Base-by-base conservation (phyloP, 1,139 yeast genomes). In the Debaryomycetaceae sp. region DNA sequence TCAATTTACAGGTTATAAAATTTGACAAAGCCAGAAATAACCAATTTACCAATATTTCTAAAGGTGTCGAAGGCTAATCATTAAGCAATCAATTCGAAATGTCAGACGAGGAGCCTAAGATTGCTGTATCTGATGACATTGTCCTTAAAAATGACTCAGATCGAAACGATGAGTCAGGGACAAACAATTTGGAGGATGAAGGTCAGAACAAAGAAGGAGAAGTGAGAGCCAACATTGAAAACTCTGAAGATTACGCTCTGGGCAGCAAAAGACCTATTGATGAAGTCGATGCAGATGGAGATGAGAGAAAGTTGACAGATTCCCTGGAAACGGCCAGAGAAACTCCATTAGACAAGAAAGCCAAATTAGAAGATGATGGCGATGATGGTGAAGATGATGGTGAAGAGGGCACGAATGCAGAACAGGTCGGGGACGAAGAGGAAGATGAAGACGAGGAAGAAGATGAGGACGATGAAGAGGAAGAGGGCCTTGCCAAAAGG, bases 391-490 rank as follows among this genome's bases (percentile, higher is more conserved):
- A 8, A 8, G 26, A 22, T 8, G 26, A 22, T 11, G 11, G 11
- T 8, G 11, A 22, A 8, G 26, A 22, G 11, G 26, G 11, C 11
- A n/a, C n/a, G n/a, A 11, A 22, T 11, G 26, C 7, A 8, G 26
- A 22, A 3, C 11, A 22, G 11, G 7, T 22, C 7, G 11, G 11
- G 7, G 26, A 22, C 3, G 26, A 11, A 8, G 26, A 22, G 26
- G 26, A 22, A 8, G 26, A 22, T 8, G 26, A 22, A 8, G 26
- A 22, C 7, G 26, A 22, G 11, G 26, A 69, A 13, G 87, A 75
- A 5, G 83, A 68, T 1, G 77, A 73, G 0, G 79, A 74, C 0
- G 80, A 75, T 1, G 79, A 74, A 1, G 78, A 73, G 2, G 78
- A 70, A n/a, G 72, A 61, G 13, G 63, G 64, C 6, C 65, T 66